Base-by-base conservation (phyloP, 192 early-diverging fungal genomes). In the Lunasporangiospora selenospora region DNA sequence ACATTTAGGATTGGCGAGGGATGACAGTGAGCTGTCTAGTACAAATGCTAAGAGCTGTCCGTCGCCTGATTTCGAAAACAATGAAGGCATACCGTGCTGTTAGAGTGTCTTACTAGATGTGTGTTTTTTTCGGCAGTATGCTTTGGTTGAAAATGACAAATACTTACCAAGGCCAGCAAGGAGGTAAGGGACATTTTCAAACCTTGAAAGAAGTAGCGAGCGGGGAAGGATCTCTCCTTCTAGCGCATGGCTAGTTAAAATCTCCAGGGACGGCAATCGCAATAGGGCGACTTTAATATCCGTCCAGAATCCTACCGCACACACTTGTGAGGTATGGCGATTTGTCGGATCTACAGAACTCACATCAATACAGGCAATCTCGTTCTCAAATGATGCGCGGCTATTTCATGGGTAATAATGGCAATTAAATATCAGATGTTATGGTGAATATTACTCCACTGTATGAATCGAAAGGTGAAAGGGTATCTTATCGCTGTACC, bases 221-320 rank as follows among this genome's bases (percentile, higher is more conserved):
- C 91, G 85, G 21, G 91, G 86, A 49, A 92, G 80, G 30, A 79
- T 81, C 8, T 76, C 81, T n/a, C 79, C 79, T 4, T 53, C 78
- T 5, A 92, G 58, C 11, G 75, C 55, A 32, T 86, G 70, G 10
- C 77, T 61, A 0, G 79, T 56, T 8, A 78, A 51, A 3, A 76
- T 71, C 18, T 66, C 42, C 41, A 98, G 77, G 1, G 57, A 62
- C 6, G 90, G 85, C 33, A 93, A 55, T 1, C 65, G 54, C 9
- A 94, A 64, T 16, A 94, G 36, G 4, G 63, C 58, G 1, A 94
- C 83, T n/a, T 80, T 82, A 15, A 82, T 76, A 31, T 82, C 80
- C 18, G 64, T 83, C 94, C 94, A 98, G 23, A 90, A 62, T 11
- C 93, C 94, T 6, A 95, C 87, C 0, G 88, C 89, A 16, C 87